Base-by-base conservation (phyloP, 2,329 filamentous ascomycete species). In the Neonectria magnoliae region DNA sequence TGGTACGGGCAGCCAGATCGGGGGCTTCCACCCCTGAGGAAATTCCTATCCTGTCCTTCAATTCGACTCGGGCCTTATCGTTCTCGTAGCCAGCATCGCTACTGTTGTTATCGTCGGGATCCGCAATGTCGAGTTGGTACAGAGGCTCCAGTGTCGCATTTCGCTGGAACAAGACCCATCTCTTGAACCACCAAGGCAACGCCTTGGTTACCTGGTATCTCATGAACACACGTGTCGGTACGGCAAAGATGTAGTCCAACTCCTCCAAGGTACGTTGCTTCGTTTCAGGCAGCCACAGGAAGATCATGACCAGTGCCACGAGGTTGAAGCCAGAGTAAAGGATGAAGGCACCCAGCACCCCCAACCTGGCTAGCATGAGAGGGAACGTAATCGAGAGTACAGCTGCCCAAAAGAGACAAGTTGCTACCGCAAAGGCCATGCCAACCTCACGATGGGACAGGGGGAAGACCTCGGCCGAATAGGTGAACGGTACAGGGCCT, bases 401-500 rank as follows among this genome's bases (percentile, higher is more conserved):
- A 0, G 85, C 82, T 0, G 87, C 87, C 84, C 84, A 88, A 71
- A 84, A 84, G 8, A 90, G 81, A 66, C 88, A 90, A 0, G 88
- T 91, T 1, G 90, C 88, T 9, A 92, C 90, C 8, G 89, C 87
- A 78, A 86, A 91, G 0, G 85, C 85, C 90, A 93, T 92, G 61
- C 90, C 90, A 25, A 92, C 84, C 73, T 92, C 90, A 71, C 90
- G 85, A 75, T 92, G 90, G 1, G 88, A 90, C 1, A 92, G 83
- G 0, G 90, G 90, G 74, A 90, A 92, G 2, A 91, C 88, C 75
- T 92, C 90, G 45, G 90, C 89, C 5, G 84, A 86, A 78, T 92
- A 92, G 0, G 88, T 87, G 73, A 90, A 92, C 0, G 90, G 89
- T 8, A 92, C 90, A 5, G 87, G 87, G 0, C 88, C 90, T 78